These are phyloP conservation scores for Eimeria tenella DNA, from an alignment of 169 alveolate species.

Conservation along the genomic window DNA sequence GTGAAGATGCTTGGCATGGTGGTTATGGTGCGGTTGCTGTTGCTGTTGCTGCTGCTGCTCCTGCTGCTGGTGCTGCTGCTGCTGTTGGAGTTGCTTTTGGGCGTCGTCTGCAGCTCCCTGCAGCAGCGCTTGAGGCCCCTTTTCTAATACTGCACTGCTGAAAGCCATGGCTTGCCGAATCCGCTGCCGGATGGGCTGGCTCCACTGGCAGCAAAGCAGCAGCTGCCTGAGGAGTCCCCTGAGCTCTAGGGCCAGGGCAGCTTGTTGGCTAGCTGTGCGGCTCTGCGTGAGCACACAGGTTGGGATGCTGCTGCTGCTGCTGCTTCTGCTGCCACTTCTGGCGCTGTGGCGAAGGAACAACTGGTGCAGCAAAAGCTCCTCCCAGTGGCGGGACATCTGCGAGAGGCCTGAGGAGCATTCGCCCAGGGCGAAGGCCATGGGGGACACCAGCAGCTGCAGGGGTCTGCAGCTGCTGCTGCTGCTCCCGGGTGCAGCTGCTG, in stretches of 20 bases:
- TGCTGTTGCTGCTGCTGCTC: background rate
- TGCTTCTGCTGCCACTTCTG: background rate
- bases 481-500: background rate
- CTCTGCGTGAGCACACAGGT: background rate
- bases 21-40: background rate
- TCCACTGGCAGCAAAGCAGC: slow-evolving; percentile 54
- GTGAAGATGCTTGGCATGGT: background rate
- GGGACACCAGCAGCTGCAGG: slow-evolving; percentile 20
- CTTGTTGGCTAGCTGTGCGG: slow-evolving; percentile 19
- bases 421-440: slow-evolving; percentile 52
- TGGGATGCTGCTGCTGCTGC: slow-evolving; percentile 10
- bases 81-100: background rate
- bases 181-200: background rate
- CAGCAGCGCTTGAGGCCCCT: slow-evolving; percentile 39
- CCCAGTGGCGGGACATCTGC: slow-evolving; percentile 73
- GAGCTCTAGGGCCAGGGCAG: slow-evolving; percentile 29
- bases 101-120: slow-evolving; percentile 48
- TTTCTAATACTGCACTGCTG: slow-evolving; percentile 31
- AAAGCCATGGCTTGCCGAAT: background rate
- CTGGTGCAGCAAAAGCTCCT: slow-evolving; percentile 47
- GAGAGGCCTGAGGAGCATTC: slow-evolving; percentile 67
- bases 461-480: background rate
- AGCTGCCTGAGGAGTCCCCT: slow-evolving; percentile 60
- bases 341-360: background rate
- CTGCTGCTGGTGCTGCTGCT: slow-evolving; percentile 32